Percentiles rank a stretch among this genome's conserved stretches.
Conservation (phyloP, 495 filamentous ascomycete genomes). For the Usnea hakonensis region DNA sequence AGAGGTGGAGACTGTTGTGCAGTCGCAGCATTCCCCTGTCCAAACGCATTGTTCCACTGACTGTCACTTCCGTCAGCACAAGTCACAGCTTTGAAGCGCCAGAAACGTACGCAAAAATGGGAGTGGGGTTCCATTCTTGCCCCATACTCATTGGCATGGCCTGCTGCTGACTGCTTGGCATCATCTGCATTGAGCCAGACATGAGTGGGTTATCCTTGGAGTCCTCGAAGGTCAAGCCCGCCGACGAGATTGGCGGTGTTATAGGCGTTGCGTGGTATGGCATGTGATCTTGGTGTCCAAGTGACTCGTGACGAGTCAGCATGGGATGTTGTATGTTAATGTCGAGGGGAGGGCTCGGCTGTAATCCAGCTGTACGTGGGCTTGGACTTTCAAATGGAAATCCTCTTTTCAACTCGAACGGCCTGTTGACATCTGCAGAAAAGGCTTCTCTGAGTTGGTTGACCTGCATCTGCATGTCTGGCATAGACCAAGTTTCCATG, state of each 20-base stretch:
- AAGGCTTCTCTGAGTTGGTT: constrained; percentile 87
- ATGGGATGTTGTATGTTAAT: constrained; percentile 30
- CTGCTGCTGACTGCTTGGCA: constrained; percentile 47
- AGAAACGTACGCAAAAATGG: constrained; percentile 80
- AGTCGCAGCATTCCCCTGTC: constrained; percentile 42
- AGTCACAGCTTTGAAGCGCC: constrained; percentile 1
- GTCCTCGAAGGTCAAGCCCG: constrained; percentile 48
- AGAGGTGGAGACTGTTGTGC: constrained; percentile 37
- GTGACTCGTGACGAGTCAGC: constrained; percentile 17
- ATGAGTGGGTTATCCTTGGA: constrained; percentile 73
- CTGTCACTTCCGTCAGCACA: constrained; percentile 41
- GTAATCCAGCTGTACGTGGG: constrained; percentile 41
- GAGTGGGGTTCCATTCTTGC: constrained; percentile 80
- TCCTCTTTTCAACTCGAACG: constrained; percentile 79
- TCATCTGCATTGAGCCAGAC: constrained; percentile 69
- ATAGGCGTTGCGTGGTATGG: constrained; percentile 61
- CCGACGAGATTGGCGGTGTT: constrained; percentile 73
- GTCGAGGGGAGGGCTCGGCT: constrained; percentile 55
- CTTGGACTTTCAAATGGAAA: constrained; percentile 84
- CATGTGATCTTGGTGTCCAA: constrained; percentile 15
- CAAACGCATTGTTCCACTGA: constrained; percentile 90
- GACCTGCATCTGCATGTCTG: constrained; percentile 86
- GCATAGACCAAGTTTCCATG: constrained; percentile 78
- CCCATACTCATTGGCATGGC: constrained; percentile 50
- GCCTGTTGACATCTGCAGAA: constrained; percentile 74